Conservation (phyloP, 495 filamentous ascomycete species). For the Daldinia bambusicola region DNA sequence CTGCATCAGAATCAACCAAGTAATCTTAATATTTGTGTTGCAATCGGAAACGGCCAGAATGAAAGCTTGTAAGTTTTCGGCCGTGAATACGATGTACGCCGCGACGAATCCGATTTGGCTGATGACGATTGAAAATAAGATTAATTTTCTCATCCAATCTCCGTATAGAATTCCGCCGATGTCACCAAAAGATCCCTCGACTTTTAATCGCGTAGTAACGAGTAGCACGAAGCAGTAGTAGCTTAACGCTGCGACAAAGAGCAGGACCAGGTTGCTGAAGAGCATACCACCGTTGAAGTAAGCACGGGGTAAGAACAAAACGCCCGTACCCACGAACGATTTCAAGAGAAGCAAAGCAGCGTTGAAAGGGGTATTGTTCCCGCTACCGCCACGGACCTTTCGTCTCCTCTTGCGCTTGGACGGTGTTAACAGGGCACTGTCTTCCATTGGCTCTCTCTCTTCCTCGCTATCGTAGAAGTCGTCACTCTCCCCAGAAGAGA, state of each 20-base stretch:
- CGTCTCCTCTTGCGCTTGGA: conserved; percentile 74
- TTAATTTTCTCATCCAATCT: conserved; percentile 85
- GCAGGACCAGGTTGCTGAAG: conserved; percentile 89
- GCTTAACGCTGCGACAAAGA: conserved; percentile 82
- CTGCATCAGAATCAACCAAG: conserved; percentile 90
- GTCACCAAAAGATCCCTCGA: conserved; percentile 93
- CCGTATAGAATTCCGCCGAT: conserved; percentile 94
- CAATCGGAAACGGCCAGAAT: conserved; percentile 85
- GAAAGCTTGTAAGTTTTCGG: conserved; percentile 95
- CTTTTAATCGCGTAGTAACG: conserved; percentile 82
- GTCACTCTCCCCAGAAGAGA: conserved; percentile 73
- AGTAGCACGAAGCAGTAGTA: conserved; percentile 97
- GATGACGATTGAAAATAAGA: conserved; percentile 88
- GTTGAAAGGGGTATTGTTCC: conserved; percentile 74
- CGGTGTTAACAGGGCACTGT: conserved; percentile 80
- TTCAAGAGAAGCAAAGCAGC: conserved; percentile 89
- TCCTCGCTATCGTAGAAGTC: conserved; percentile 65
- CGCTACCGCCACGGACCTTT: conserved; percentile 75
- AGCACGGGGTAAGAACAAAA: conserved; percentile 93
- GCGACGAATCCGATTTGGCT: conserved; percentile 95
- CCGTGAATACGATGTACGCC: conserved; percentile 98
- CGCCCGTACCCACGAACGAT: conserved; percentile 96
- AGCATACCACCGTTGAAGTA: conserved; percentile 96
- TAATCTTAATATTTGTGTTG: conserved; percentile 81
- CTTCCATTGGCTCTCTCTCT: conserved; percentile 78